Evolutionary conservation across 2,329 filamentous ascomycete genomes (phyloP), one percentile per base, ranked within the genome.

Genomic region (Daldinia eschscholtzii): DNA sequence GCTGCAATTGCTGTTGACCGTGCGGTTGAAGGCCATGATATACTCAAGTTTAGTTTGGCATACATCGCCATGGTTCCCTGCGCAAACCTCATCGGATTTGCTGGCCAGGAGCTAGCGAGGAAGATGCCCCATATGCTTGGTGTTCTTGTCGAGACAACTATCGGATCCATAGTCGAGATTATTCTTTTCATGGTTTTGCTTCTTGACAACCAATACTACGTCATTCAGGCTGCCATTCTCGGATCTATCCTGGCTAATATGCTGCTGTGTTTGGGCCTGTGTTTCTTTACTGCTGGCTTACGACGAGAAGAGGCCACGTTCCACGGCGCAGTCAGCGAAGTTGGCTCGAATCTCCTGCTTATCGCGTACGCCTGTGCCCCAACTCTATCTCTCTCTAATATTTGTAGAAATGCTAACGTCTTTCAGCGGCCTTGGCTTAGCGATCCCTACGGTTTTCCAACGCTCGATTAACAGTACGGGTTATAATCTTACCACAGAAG

Each of bases 241-340:
- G 93, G 93, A 39, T 95, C 92, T 0, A 92, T 97, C 50, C 80
- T 97, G 37, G 93, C 93, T 12, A 97, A 93, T 35, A 87, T 96
- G 81, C 81, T 97, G 50, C 84, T 97, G 0, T 97, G 93, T 73
- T 81, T 97, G 28, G 93, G 93, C 0, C 76, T 91, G 59, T 96
- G 93, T 78, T 97, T 97, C 82, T 88, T 95, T 68, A 86, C 89
- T 23, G 92, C 92, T 44, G 93, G 93, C 7, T 72, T 95, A 39
- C 83, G 84, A 61, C 87, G 90, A 35, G 84, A 92, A 5, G 88
- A 92, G 72, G 88, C 93, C 72, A 84, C 83, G 15, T 96, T 97
- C 76, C 91, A 92, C 75, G 88, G 91, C 65, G 89, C 90, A 4
- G 87, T 97, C 63, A 92, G 90, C 71, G 93, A 97, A 80, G 91